These are phyloP conservation scores for Clarireedia sp. DNA, from an alignment of 2,329 filamentous ascomycete genomes.

Conservation along the genomic window DNA sequence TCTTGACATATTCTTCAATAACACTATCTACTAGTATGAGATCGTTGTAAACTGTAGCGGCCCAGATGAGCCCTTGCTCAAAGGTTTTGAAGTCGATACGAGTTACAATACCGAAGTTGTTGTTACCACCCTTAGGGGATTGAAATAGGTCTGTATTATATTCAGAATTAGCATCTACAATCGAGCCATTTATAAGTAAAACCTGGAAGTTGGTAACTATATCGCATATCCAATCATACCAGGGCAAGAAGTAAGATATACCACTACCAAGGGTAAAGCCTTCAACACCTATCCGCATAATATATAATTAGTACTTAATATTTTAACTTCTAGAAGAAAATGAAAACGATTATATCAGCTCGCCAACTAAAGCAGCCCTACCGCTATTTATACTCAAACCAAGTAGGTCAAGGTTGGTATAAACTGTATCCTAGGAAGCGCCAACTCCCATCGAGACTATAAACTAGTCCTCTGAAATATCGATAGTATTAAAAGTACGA, in stretches of 20 bases:
- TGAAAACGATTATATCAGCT: conserved; percentile 34
- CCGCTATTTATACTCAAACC: background rate
- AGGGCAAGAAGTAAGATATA: conserved; percentile 17
- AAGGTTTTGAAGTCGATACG: background rate
- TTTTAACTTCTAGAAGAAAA: too few species aligned
- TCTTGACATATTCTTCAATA: background rate
- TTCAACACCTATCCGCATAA: background rate
- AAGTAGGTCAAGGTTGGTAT: conserved; percentile 11
- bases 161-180: conserved; percentile 35
- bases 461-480: conserved; percentile 8
- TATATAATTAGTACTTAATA: background rate
- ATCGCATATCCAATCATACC: conserved; percentile 42
- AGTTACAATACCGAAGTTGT: conserved; percentile 40
- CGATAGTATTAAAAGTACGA: conserved; percentile 11
- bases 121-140: conserved; percentile 46
- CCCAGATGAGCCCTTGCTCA: background rate
- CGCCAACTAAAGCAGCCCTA: background rate
- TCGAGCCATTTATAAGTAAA: conserved; percentile 41
- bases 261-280: background rate
- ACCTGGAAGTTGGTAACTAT: conserved; percentile 42
- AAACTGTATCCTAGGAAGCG: conserved; percentile 16
- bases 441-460: conserved; percentile 13
- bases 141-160: conserved; percentile 42
- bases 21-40: background rate
- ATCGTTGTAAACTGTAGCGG: background rate